Evolutionary conservation across 164 flowering plant genomes (phyloP), one percentile per base, ranked within the genome.

Genomic region (Chimonanthus salicifolius): DNA sequence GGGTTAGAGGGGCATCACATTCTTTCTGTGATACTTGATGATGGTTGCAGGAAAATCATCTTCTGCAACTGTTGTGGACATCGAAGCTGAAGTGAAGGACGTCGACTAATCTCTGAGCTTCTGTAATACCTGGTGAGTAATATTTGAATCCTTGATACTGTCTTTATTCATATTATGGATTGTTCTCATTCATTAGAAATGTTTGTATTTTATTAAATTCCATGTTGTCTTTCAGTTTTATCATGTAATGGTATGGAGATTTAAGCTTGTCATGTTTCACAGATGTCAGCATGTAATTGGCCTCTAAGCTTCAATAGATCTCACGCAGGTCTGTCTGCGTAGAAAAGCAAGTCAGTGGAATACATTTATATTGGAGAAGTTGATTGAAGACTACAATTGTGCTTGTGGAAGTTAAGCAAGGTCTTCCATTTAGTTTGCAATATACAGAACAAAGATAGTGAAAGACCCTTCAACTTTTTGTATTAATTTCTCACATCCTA

Each of bases 1-100:
- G 62, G 11, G 16, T 9, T 13, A 58, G 62, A 58, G 8, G 16
- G 16, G 16, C 4, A 58, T 58, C 62, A 58, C 16, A 10, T 33
- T 33, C 33, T 33, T 33, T 33, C 33, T 33, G 33, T 33, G 33
- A 33, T 33, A 33, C 4, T 13, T n/a, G 43, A 49, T 66, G 69
- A 16, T 51, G 33, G 21, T 20, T 49, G 47, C 82, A 88, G 93
- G 86, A 72, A 88, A 80, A 73, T 65, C 82, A 7, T 82, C 87
- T 58, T 83, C 96, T 16, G 54, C 65, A 33, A 67, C 11, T 18
- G 79, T 93, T 71, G 94, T 93, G 48, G 98, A 91, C 78, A 78
- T 93, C 69, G 98, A 91, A 87, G 98, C 97, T 44, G 97, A 93
- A 79, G 78, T 93, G 54, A 90, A 80, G 78, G 98, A 93, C 81